Base-by-base conservation (phyloP, 139 green algal species). In the Chlorella sp. region DNA sequence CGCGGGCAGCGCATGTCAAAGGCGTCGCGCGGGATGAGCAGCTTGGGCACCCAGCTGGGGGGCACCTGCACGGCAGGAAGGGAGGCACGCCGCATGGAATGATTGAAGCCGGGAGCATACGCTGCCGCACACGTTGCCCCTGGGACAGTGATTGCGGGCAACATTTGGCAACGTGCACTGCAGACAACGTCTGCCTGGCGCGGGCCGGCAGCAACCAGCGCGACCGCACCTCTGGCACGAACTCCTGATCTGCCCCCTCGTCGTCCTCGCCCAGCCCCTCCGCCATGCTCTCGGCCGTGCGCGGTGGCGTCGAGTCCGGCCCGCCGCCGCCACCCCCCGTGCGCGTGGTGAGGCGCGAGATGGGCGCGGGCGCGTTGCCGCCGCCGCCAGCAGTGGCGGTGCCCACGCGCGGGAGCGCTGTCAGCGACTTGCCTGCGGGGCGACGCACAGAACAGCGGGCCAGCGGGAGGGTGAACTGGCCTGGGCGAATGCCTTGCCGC, bases 1-100 rank as follows among this genome's bases (percentile, higher is more conserved):
- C 84, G 60, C 0, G 88, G 89, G 79, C 90, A 96, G 24, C 88
- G 77, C 85, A 90, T 90, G 82, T 96, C 90, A 71, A 95, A 90
- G 5, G 80, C 80, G 35, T 96, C 89, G 0, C 86, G 64, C 1
- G 87, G 70, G 3, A 96, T 84, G 3, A 31, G 32, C 35, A 96
- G 75, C 64, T 85, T 85, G 3, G 85, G 84, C 50, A 94, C 88
- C 91, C 91, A 96, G 67, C 62, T 84, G 14, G 82, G 77, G 17
- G 90, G 88, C 68, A 95, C n/a, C n/a, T n/a, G n/a, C n/a, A n/a
- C n/a, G n/a, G n/a, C n/a, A n/a, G n/a, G n/a, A n/a, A n/a, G n/a
- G n/a, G n/a, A n/a, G n/a, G n/a, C n/a, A n/a, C n/a, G n/a, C n/a
- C n/a, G n/a, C n/a, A n/a, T n/a, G n/a, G n/a, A n/a, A n/a, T n/a